These are phyloP conservation scores for Didymella glomerata DNA, from an alignment of 2,329 filamentous ascomycete species.

Conservation along the genomic window DNA sequence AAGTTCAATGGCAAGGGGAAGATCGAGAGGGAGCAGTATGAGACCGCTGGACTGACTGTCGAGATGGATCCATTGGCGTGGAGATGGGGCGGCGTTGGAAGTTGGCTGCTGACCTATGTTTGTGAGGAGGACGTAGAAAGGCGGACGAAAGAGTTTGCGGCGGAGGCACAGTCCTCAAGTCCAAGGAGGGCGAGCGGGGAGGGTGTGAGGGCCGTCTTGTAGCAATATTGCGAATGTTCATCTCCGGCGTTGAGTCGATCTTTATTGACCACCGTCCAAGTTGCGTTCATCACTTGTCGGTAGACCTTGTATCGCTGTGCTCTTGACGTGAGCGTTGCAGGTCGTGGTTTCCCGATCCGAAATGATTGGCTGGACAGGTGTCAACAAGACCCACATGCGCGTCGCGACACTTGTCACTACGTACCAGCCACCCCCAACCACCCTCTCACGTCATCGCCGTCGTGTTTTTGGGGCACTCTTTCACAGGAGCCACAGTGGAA, in stretches of 20 bases:
- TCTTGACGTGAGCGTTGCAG: too few relatives aligned
- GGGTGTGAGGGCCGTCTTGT: conserved; percentile 33
- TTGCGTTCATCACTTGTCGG: too few relatives aligned
- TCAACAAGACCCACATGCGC: not conserved
- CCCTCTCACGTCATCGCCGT: not conserved
- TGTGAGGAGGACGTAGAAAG: conserved; percentile 46
- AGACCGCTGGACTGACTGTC: conserved; percentile 32
- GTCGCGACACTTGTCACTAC: not conserved
- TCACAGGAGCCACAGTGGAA: too few relatives aligned
- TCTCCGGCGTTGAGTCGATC: not conserved
- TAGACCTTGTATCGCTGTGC: too few relatives aligned
- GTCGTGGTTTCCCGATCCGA: not conserved
- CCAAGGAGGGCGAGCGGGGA: conserved; percentile 13
- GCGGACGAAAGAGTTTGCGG: conserved; percentile 38
- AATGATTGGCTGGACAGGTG: not conserved
- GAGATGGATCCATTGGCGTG: conserved; percentile 49
- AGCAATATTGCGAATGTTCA: not conserved
- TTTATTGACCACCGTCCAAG: not conserved
- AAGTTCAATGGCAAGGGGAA: conserved; percentile 41
- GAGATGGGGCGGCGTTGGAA: conserved; percentile 48
- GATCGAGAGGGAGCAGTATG: conserved; percentile 28
- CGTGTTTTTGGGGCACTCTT: not conserved
- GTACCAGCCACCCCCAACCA: not conserved
- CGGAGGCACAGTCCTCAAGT: conserved; percentile 6
- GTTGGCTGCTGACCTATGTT: conserved; percentile 48